Evolutionary conservation across 169 alveolate species (phyloP).

Genomic region (Miamiensis avidus): DNA sequence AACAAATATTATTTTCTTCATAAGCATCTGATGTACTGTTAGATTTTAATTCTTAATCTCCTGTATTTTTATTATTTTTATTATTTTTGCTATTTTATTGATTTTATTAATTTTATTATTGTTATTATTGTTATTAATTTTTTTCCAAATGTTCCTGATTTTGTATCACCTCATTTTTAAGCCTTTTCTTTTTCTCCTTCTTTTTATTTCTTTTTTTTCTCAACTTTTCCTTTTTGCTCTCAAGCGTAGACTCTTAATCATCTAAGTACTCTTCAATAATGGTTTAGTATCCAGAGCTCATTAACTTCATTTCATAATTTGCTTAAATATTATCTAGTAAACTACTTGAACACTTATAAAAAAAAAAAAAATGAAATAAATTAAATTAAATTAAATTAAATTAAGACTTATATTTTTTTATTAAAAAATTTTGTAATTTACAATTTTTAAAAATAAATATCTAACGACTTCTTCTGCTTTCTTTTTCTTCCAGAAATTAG

Average conservation of each 20-base stretch:
- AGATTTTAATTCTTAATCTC: too few relatives aligned
- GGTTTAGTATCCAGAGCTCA: not conserved
- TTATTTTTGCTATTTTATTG: not conserved
- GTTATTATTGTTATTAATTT: too few relatives aligned
- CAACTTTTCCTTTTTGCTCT: not conserved
- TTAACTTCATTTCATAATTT: not conserved
- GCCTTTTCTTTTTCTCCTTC: not conserved
- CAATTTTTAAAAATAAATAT: not conserved
- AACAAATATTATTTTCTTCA: not conserved
- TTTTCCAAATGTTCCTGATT: not conserved
- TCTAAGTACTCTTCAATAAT: not conserved
- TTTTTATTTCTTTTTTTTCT: not conserved
- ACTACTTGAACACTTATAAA: not conserved
- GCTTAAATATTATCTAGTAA: not conserved
- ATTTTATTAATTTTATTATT: too few relatives aligned
- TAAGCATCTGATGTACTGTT: not conserved
- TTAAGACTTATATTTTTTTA: too few relatives aligned
- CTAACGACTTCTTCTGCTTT: not conserved
- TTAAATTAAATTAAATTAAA: too few relatives aligned
- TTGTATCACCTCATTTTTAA: too few relatives aligned
- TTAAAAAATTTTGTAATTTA: too few relatives aligned
- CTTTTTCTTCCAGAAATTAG: not conserved
- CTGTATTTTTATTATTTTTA: too few relatives aligned
- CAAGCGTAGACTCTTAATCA: not conserved
- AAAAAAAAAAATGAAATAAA: too few relatives aligned